Percentiles rank a stretch among this genome's conserved stretches.
Conservation (phyloP, 208 protist species). For the Crithidia thermophila region DNA sequence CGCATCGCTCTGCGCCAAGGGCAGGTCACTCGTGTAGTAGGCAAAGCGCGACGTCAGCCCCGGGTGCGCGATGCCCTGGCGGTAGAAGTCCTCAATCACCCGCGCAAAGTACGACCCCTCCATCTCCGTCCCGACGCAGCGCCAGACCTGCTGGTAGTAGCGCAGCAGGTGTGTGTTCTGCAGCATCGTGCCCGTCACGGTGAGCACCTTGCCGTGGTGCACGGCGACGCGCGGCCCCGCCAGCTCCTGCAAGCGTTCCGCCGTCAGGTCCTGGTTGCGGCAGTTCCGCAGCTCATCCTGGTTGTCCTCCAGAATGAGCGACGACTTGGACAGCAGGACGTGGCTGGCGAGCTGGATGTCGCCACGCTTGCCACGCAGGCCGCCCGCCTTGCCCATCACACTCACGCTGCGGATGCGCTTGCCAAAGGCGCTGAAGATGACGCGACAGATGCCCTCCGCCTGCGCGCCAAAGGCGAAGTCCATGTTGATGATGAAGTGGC, state of each 20-base stretch:
- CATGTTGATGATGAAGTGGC: conserved; percentile 92
- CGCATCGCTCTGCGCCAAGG: conserved; percentile 60
- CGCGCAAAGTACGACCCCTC: conserved; percentile 90
- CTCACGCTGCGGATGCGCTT: conserved; percentile 82
- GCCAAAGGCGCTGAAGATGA: conserved; percentile 85
- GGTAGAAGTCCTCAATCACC: conserved; percentile 82
- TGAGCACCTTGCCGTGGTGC: conserved; percentile 81
- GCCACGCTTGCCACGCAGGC: conserved; percentile 81
- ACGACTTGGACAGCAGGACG: conserved; percentile 85
- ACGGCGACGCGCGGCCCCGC: conserved; percentile 51
- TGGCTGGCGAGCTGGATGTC: conserved; percentile 90
- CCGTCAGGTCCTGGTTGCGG: conserved; percentile 78
- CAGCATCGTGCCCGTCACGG: conserved; percentile 86
- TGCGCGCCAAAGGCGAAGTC: conserved; percentile 92
- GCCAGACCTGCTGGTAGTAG: conserved; percentile 87
- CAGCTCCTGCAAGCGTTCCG: conserved; percentile 53
- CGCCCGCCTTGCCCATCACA: conserved; percentile 91
- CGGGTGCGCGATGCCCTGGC: conserved; percentile 69
- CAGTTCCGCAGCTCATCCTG: conserved; percentile 86
- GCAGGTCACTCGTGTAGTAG: conserved; percentile 91
- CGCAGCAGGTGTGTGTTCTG: conserved; percentile 81
- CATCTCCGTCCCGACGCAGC: conserved; percentile 89
- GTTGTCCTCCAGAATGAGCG: conserved; percentile 81
- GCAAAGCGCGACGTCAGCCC: conserved; percentile 76
- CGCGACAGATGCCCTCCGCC: conserved; percentile 81